Evolutionary conservation across 2,329 filamentous ascomycete genomes (phyloP).

Genomic region (Neofusicoccum laricinum): DNA sequence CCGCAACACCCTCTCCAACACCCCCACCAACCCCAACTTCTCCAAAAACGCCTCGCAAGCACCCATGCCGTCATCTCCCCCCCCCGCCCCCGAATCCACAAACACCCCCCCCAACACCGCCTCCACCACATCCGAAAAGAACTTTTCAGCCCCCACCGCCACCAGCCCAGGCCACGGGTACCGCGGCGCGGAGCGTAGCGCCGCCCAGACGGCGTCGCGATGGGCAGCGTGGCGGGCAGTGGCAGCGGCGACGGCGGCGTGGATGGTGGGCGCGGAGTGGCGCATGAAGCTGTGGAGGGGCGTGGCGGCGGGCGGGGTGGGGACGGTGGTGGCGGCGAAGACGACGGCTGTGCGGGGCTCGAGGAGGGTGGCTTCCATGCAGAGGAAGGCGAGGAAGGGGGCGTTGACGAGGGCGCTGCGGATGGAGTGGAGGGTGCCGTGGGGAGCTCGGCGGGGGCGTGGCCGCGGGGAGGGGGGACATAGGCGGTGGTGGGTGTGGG

Average conservation of each 20-base stretch:
- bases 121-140: slow-evolving; percentile 82
- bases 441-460: slow-evolving; percentile 56
- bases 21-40: slow-evolving; percentile 62
- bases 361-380: slow-evolving; percentile 55
- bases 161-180: slow-evolving; percentile 79
- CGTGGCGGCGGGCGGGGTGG: slow-evolving; percentile 21
- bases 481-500: slow-evolving; percentile 57
- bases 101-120: slow-evolving; percentile 77
- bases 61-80: slow-evolving; percentile 46
- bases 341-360: slow-evolving; percentile 31
- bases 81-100: slow-evolving; percentile 64
- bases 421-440: slow-evolving; percentile 67
- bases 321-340: not conserved
- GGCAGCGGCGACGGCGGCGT: slow-evolving; percentile 37
- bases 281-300: slow-evolving; percentile 71
- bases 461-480: slow-evolving; percentile 79
- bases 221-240: slow-evolving; percentile 47
- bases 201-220: slow-evolving; percentile 48
- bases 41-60: slow-evolving; percentile 61
- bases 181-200: slow-evolving; percentile 47
- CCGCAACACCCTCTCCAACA: slow-evolving; percentile 59
- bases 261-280: slow-evolving; percentile 51
- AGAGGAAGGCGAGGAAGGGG: slow-evolving; percentile 73
- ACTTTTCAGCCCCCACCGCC: slow-evolving; percentile 66
- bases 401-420: slow-evolving; percentile 76